Base-by-base conservation (phyloP, 116 monocot genomes). In the Dioscorea cayenensis region DNA sequence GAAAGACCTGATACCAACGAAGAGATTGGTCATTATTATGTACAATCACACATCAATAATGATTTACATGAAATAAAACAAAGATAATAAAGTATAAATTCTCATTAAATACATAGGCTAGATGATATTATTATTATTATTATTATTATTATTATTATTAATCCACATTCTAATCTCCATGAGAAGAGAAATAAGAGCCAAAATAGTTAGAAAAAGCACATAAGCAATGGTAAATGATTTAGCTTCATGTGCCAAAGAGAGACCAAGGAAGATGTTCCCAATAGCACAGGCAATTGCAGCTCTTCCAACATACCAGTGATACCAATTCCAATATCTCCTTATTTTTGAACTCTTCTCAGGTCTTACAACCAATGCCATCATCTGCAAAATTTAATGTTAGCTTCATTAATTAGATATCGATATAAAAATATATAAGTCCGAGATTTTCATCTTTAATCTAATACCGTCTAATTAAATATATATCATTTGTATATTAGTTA, bases 281-380 rank as follows among this genome's bases (percentile, higher is more conserved):
- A 82, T 49, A 48, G 66, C 88, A 43, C 73, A 71, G 7, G 25
- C 74, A 11, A 84, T 72, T 22, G 77, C 75, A 2, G 72, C 72
- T 49, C 88, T 73, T 18, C 88, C 88, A 2, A 89, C 76, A 50
- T 81, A 69, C 73, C 80, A 79, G 72, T 89, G 89, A 37, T 78
- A 82, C 77, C 77, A 83, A 17, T 85, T 89, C 89, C 89, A 89
- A 61, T 85, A 85, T 62, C 49, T 85, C 78, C 89, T 83, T 51
- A 71, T 59, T 78, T 85, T 89, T 9, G 82, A 22, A 9, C 32
- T 66, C 73, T 85, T 86, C 3, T 17, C 61, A 17, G 89, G 89
- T 35, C 83, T 49, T 18, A 61, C 71, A 3, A 89, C 64, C 35
- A 86, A 21, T 10, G 89, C 86, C 86, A 77, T 71, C 22, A 69